Evolutionary conservation across 371 early-diverging fungal genomes (phyloP).

Genomic region (Batkoa obscura): DNA sequence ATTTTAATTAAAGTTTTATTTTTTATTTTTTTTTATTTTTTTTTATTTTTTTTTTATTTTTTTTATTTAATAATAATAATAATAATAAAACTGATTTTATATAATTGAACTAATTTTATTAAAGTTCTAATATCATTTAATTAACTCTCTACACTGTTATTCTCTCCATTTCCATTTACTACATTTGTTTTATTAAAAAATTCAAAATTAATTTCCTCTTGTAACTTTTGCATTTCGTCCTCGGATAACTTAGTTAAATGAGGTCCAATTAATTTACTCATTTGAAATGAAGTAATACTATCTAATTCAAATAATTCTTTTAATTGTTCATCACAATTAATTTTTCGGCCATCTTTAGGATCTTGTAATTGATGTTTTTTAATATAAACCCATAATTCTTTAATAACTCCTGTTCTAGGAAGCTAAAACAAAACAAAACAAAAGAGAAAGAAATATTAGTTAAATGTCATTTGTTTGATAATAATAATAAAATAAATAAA

Average conservation of each 20-base stretch:
- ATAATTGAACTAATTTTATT: too few relatives aligned
- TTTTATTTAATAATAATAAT: too few relatives aligned
- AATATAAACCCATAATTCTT: constrained; percentile 32
- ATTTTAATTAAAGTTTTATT: too few relatives aligned
- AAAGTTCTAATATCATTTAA: too few relatives aligned
- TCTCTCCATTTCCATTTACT: too few relatives aligned
- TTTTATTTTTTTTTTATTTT: too few relatives aligned
- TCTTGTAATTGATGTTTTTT: constrained; percentile 34
- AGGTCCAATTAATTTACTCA: constrained; percentile 29
- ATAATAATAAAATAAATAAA: too few relatives aligned
- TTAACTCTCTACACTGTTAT: too few relatives aligned
- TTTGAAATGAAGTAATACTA: constrained; percentile 27
- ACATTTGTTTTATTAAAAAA: too few relatives aligned
- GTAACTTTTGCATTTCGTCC: constrained; percentile 5
- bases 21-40: too few relatives aligned
- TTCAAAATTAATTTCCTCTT: too few relatives aligned
- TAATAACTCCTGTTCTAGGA: constrained; percentile 30
- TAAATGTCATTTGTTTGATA: background rate
- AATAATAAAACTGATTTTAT: too few relatives aligned
- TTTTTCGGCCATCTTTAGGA: constrained; percentile 28
- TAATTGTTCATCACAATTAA: constrained; percentile 28
- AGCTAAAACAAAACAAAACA: constrained; percentile 12
- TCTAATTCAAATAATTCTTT: constrained; percentile 26
- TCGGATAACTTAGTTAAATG: constrained; percentile 12
- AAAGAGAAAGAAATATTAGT: background rate